phyloP scores from a whole-genome alignment of 257 asterid genomes.

The Gentiana straminea region DNA sequence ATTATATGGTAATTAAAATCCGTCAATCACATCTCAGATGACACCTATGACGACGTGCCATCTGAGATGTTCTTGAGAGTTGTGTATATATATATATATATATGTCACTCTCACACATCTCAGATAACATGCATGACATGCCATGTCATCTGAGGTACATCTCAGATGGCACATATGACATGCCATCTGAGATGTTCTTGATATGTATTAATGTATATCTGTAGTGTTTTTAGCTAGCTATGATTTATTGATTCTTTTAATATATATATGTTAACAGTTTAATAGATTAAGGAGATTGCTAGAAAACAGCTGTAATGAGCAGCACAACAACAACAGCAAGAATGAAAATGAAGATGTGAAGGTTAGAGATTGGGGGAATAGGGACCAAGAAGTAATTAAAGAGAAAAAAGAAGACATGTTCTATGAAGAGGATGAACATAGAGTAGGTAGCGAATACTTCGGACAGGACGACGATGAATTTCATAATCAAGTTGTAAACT shows the following conservation, averaged over 20 bases:
- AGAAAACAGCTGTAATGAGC: neutral
- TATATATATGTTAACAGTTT: constrained; percentile 2
- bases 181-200: too few relatives aligned
- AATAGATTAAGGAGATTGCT: constrained; percentile 3
- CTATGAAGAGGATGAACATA: neutral
- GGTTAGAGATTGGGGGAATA: neutral
- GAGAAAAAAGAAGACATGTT: constrained; percentile 2
- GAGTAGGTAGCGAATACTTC: constrained; percentile 13
- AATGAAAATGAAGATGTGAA: constrained; percentile 1
- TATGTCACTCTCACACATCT: too few relatives aligned
- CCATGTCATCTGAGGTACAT: too few relatives aligned
- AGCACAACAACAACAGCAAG: constrained; percentile 6
- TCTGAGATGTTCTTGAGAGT: too few relatives aligned
- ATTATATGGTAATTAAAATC: neutral
- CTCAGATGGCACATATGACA: too few relatives aligned
- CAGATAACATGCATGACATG: too few relatives aligned
- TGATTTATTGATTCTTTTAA: neutral
- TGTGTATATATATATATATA: neutral
- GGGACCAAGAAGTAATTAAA: constrained; percentile 1
- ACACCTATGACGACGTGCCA: neutral
- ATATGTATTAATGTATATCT: too few relatives aligned
- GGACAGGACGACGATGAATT: constrained; percentile 16
- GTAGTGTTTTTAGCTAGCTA: too few relatives aligned
- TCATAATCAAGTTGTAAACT: constrained; percentile 22
- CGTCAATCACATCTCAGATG: neutral